Percentiles rank a stretch among this genome's conserved stretches.
phyloP scores from a whole-genome alignment of 169 alveolate genomes.

The Plasmodium cynomolgi region DNA sequence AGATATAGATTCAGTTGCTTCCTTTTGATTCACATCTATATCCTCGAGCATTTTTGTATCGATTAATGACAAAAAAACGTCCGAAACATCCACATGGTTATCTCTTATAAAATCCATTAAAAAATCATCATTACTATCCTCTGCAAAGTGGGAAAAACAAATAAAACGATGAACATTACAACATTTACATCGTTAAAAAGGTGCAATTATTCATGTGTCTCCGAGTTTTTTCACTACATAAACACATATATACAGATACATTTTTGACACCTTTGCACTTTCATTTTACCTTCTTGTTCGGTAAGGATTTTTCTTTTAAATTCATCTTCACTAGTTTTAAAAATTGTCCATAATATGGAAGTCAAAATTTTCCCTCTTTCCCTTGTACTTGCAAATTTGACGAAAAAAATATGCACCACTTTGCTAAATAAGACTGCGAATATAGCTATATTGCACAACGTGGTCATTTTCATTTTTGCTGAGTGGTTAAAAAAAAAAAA shows the following conservation, averaged over 20 bases:
- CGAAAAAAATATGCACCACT: not conserved
- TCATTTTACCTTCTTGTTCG: not conserved
- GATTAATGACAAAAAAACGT: not conserved
- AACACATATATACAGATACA: not conserved
- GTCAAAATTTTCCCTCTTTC: not conserved
- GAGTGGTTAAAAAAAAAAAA: not conserved
- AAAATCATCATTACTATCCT: not conserved
- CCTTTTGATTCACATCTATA: not conserved
- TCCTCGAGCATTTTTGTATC: not conserved
- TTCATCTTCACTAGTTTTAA: not conserved
- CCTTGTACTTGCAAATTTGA: not conserved
- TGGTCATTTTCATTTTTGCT: not conserved
- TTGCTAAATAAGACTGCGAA: not conserved
- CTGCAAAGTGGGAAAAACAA: not conserved
- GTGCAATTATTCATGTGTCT: not conserved
- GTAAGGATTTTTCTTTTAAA: slow-evolving; percentile 11
- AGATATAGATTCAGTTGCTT: not conserved
- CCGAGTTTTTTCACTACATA: not conserved
- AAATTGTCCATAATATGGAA: not conserved
- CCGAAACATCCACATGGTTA: not conserved
- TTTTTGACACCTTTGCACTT: not conserved
- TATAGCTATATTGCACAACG: not conserved
- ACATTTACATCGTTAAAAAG: not conserved
- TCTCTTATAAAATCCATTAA: not conserved
- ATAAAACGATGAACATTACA: not conserved